phyloP scores from a whole-genome alignment of 192 early-diverging fungal species.

The Umbelopsis sp. region DNA sequence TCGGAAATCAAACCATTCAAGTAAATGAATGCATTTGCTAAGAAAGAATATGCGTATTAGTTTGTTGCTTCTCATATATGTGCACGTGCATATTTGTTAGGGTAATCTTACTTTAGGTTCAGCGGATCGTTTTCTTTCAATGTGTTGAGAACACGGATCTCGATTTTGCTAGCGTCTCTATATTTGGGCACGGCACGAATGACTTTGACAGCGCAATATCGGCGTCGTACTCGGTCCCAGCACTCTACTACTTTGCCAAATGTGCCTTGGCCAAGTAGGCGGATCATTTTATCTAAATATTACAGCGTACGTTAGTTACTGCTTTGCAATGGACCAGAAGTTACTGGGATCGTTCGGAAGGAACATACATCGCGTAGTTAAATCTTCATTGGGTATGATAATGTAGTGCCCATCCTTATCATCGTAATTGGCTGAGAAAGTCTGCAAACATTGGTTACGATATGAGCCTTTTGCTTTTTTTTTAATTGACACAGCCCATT shows the following conservation, averaged over 20 bases:
- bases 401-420: conserved; percentile 95
- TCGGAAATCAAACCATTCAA: conserved; percentile 82
- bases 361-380: conserved; percentile 75
- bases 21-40: conserved; percentile 89
- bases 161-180: conserved; percentile 87
- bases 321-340: not conserved
- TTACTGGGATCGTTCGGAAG: not conserved
- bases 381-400: conserved; percentile 70
- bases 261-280: conserved; percentile 92
- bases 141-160: conserved; percentile 84
- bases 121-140: conserved; percentile 81
- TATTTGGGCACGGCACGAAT: conserved; percentile 95
- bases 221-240: conserved; percentile 63
- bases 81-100: not conserved
- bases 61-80: not conserved
- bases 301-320: conserved; percentile 7
- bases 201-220: conserved; percentile 86
- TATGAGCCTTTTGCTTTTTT: too few species aligned
- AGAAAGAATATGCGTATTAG: not conserved
- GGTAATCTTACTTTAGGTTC: conserved; percentile 68
- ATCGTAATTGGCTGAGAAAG: conserved; percentile 52
- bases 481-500: too few species aligned
- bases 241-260: conserved; percentile 97
- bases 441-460: not conserved
- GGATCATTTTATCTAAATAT: conserved; percentile 73